These are phyloP conservation scores for Leccinellum albellum DNA, from an alignment of 768 basidiomycete species.

Conservation along the genomic window DNA sequence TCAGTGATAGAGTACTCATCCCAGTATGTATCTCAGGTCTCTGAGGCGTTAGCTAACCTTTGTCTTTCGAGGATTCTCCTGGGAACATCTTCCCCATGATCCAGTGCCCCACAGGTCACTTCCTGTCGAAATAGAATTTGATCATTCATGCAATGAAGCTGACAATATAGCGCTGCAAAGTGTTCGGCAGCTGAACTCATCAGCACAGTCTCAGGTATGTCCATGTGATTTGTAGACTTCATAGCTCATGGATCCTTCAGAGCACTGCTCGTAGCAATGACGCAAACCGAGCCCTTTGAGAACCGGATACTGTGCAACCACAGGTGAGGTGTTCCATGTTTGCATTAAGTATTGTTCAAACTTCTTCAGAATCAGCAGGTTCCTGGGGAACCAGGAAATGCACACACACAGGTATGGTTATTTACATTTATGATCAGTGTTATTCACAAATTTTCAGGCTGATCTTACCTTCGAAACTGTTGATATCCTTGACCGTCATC, in stretches of 20 bases:
- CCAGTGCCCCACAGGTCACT: background rate
- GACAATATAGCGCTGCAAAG: background rate
- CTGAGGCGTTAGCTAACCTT: background rate
- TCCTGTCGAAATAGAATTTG: background rate
- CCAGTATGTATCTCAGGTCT: background rate
- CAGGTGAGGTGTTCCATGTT: too few species aligned
- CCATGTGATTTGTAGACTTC: too few species aligned
- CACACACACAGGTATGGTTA: too few species aligned
- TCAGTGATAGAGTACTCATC: background rate
- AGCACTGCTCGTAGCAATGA: too few species aligned
- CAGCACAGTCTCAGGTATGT: too few species aligned
- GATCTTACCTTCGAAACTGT: background rate
- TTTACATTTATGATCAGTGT: background rate
- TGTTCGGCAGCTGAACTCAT: too few species aligned
- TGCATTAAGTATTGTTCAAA: too few species aligned
- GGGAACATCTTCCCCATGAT: background rate
- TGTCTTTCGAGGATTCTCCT: background rate
- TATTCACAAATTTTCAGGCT: background rate
- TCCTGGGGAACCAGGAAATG: too few species aligned
- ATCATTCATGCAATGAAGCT: background rate
- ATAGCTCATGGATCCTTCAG: too few species aligned
- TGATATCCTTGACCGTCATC: background rate
- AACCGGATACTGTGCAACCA: too few species aligned
- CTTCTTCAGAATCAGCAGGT: too few species aligned
- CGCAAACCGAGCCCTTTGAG: too few species aligned